Evolutionary conservation across 257 asterid species (phyloP), one percentile per base, ranked within the genome.

Genomic region (Nicotiana attenuata): DNA sequence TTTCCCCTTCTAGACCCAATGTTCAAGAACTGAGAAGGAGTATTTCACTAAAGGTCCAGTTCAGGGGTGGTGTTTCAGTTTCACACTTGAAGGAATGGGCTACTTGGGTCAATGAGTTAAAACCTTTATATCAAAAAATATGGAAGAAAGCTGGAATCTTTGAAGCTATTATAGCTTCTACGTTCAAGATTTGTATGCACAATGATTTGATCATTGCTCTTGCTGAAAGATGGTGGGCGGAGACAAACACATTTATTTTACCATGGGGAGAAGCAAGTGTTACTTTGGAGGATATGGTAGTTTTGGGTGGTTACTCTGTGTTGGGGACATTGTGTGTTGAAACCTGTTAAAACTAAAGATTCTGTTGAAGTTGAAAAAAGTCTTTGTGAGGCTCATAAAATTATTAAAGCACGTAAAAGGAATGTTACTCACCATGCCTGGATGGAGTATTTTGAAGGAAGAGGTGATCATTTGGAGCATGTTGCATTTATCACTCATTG

Each of bases 251-350:
- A 7, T 76, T 65, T 6, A 1, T 64, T 24, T 81, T 84, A 38
- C 82, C 84, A 4, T 81, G 87, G 84, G 87, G 87, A 41, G 84
- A 76, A 81, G 65, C 80, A 1, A 55, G 80, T 65, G 24, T 81
- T 29, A 81, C 87, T 31, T 57, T 84, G 57, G 87, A 84, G 28
- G 87, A 84, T 76, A 63, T 84, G 82, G 29, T 65, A 26, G 57
- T 84, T 59, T 47, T 84, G 63, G 82, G 82, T 14, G 87, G 84
- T 33, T 75, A 41, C 59, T 81, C 84, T 73, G 82, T 84, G n/a
- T 73, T 80, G 38, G 41, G 87, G 82, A 13, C 28, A 13, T 2
- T 38, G 16, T 71, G 78, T 84, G 17, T 80, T 71, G 38, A 53
- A 20, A 22, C 45, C 82, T 33, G n/a, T 73, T 3, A 61, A 55